Base-by-base conservation (phyloP, 2,329 filamentous ascomycete species). In the Gyromitra esculenta region DNA sequence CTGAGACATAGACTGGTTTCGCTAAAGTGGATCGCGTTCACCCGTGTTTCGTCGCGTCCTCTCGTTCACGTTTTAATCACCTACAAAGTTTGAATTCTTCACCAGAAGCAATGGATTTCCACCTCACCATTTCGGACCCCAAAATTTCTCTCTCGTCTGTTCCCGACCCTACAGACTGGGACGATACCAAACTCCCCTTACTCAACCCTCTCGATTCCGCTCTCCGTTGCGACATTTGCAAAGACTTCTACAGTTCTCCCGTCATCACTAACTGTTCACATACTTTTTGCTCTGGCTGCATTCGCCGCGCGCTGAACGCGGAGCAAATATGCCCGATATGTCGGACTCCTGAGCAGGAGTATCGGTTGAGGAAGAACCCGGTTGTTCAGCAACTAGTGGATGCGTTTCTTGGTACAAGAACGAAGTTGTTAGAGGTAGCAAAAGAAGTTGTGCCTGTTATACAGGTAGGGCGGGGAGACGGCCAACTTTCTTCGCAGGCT, bases 271-370 rank as follows among this genome's bases (percentile, higher is more conserved):
- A 92, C 0, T 99, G 96, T 85, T 92, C 90, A 69, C 96, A 99
- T 83, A 98, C 96, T 0, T 99, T 99, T 82, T 99, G 96, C 86
- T 97, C 95, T 5, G 85, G 97, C 69, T 99, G 96, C 83, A 98
- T 99, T 82, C 91, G 96, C 39, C 88, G 94, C 78, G 93, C 92
- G 77, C 87, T 99, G 0, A 91, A 91, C 1, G 88, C 89, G 41
- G 94, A 97, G 79, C 92, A 93, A 7, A 94, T 92, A 83, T 99
- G 96, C 81, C 96, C 96, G 0, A 86, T 93, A 0, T 99, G 96
- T 84, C 90, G 93, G 66, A 86, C 89, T 5, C 84, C 86, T 0
- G 93, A 97, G 80, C 94, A 97, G 82, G 93, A 95, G 82, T 88
- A 93, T 77, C 96, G 93, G 83, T 82, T 99, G 80, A 88, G 94